These are phyloP conservation scores for Lyophyllum semitale DNA, from an alignment of 768 basidiomycete genomes.

Conservation along the genomic window DNA sequence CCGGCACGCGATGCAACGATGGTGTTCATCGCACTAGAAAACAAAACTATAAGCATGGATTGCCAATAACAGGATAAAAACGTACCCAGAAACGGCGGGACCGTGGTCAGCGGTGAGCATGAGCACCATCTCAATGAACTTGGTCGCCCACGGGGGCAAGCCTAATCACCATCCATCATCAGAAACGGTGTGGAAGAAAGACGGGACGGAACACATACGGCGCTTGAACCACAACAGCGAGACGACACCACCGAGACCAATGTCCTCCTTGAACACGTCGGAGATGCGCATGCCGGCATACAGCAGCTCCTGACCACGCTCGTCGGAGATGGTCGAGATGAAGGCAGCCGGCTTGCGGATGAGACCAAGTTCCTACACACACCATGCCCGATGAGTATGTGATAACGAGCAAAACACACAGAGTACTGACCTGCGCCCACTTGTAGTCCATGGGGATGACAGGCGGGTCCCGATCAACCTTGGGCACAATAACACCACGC, in stretches of 20 bases:
- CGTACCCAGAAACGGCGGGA: slow-evolving; percentile 85
- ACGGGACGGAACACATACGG: slow-evolving; percentile 36
- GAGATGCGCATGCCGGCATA: slow-evolving; percentile 99
- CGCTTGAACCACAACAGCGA: slow-evolving; percentile 98
- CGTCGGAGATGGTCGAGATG: slow-evolving; percentile 99
- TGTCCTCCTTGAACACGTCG: slow-evolving; percentile 97
- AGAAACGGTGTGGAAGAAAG: neutral
- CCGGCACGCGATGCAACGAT: slow-evolving; percentile 99
- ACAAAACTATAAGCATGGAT: slow-evolving; percentile 9
- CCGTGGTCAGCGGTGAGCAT: slow-evolving; percentile 99
- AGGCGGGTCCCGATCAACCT: slow-evolving; percentile 85
- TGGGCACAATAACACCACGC: slow-evolving; percentile 64
- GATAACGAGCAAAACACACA: neutral
- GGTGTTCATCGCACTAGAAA: slow-evolving; percentile 90
- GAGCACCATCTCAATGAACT: slow-evolving; percentile 99
- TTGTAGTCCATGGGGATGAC: slow-evolving; percentile 99
- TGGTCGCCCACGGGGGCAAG: slow-evolving; percentile 90
- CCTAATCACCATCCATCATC: slow-evolving; percentile 23
- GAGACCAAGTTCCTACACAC: slow-evolving; percentile 76
- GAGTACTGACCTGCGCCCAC: slow-evolving; percentile 75
- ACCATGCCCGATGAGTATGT: neutral
- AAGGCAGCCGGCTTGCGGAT: slow-evolving; percentile 99
- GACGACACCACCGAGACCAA: slow-evolving; percentile 96
- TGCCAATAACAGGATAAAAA: slow-evolving; percentile 18
- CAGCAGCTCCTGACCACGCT: slow-evolving; percentile 96